phyloP scores from a whole-genome alignment of 371 early-diverging fungal genomes.

The Syncephalastrum monosporum region DNA sequence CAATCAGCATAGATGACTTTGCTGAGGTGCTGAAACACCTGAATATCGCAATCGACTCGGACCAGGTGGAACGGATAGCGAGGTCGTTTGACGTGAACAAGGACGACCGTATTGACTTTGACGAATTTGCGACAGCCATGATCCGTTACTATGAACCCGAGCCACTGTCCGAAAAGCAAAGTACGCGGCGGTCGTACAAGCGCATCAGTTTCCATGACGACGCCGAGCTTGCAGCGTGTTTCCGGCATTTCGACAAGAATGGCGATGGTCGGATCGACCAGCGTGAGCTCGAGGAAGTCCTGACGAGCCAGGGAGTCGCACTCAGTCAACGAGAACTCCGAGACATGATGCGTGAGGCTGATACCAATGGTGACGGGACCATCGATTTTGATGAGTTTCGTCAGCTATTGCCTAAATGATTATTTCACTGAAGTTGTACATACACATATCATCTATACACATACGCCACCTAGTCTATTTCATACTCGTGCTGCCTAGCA shows the following conservation, averaged over 20 bases:
- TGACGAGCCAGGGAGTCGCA: slow-evolving; percentile 63
- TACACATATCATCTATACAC: too few species aligned
- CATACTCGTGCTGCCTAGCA: too few species aligned
- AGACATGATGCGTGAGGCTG: slow-evolving; percentile 83
- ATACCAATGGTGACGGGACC: slow-evolving; percentile 73
- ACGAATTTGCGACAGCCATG: slow-evolving; percentile 74
- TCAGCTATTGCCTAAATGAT: slow-evolving; percentile 43
- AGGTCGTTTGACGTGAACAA: slow-evolving; percentile 45
- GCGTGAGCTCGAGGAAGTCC: slow-evolving; percentile 69
- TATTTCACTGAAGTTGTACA: too few species aligned
- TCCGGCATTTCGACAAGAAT: slow-evolving; percentile 74
- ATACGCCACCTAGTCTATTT: too few species aligned
- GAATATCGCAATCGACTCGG: slow-evolving; percentile 65
- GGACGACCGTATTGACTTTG: slow-evolving; percentile 55
- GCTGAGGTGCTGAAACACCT: slow-evolving; percentile 68
- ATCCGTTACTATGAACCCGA: slow-evolving; percentile 16
- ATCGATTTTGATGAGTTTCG: slow-evolving; percentile 62
- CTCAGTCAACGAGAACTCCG: slow-evolving; percentile 72
- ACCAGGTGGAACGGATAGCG: slow-evolving; percentile 63
- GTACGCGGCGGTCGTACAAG: slow-evolving; percentile 1
- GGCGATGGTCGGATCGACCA: slow-evolving; percentile 70
- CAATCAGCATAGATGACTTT: slow-evolving; percentile 59
- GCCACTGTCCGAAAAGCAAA: neutral
- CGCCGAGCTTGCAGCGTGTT: slow-evolving; percentile 66
- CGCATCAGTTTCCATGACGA: slow-evolving; percentile 41